Evolutionary conservation across 345 rosid genomes (phyloP).

Genomic region (Excoecaria agallocha): DNA sequence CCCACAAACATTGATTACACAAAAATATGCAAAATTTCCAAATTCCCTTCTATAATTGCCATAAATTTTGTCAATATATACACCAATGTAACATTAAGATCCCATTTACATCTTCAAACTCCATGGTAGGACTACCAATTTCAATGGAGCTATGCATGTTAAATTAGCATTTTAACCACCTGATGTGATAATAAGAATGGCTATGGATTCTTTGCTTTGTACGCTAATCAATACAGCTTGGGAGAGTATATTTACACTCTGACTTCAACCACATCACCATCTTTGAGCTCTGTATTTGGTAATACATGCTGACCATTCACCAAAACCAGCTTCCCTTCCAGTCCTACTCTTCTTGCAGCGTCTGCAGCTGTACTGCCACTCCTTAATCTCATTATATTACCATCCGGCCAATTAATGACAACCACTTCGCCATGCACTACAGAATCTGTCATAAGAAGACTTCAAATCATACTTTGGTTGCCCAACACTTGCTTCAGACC

Average conservation of each 20-base stretch:
- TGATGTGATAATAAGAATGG: not conserved
- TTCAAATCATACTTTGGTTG: conserved; percentile 23
- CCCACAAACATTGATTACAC: too few species aligned
- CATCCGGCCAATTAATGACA: conserved; percentile 59
- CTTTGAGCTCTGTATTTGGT: conserved; percentile 64
- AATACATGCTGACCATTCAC: conserved; percentile 58
- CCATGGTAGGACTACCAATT: not conserved
- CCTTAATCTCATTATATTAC: conserved; percentile 62
- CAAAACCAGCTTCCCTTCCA: conserved; percentile 57
- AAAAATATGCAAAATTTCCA: too few species aligned
- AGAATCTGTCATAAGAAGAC: conserved; percentile 16
- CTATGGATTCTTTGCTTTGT: not conserved
- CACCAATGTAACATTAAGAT: not conserved
- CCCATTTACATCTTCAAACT: not conserved
- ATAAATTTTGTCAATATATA: not conserved
- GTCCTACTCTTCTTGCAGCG: conserved; percentile 61
- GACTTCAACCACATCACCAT: conserved; percentile 68
- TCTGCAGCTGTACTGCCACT: conserved; percentile 76
- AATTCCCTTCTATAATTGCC: not conserved
- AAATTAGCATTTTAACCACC: not conserved
- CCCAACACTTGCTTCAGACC: conserved; percentile 39
- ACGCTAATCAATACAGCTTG: not conserved
- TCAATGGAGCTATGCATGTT: not conserved
- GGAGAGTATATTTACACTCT: conserved; percentile 32
- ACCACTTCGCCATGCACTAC: conserved; percentile 54